Percentiles rank a stretch among this genome's conserved stretches.
These are phyloP conservation scores for Asterionellopsis glacialis DNA, from an alignment of 108 stramenopile species.

Conservation along the genomic window DNA sequence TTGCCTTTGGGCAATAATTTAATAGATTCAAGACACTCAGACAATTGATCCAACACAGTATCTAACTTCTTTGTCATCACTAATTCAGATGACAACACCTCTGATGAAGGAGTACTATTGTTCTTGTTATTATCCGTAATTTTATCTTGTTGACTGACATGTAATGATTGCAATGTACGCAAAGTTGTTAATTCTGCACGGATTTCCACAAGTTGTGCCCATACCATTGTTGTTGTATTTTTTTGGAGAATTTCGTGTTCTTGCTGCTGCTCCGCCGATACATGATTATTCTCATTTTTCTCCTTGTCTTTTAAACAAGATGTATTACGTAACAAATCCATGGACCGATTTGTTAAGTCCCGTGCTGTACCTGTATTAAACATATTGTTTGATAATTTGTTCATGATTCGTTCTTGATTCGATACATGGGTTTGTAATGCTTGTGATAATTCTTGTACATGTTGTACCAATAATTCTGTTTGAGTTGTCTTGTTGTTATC, in stretches of 20 bases:
- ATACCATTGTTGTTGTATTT: background rate
- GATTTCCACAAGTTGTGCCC: slow-evolving; percentile 18
- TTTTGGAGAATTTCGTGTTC: too few species aligned
- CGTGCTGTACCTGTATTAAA: too few species aligned
- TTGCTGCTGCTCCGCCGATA: too few species aligned
- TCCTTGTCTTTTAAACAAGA: background rate
- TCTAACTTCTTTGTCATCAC: background rate
- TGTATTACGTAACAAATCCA: slow-evolving; percentile 27
- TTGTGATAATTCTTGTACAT: background rate
- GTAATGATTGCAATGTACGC: too few species aligned
- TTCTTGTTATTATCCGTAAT: too few species aligned
- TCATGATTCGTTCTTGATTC: slow-evolving; percentile 29
- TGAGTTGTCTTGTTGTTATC: background rate
- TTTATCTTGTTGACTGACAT: too few species aligned
- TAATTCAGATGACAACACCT: background rate
- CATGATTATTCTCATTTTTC: slow-evolving; percentile 2
- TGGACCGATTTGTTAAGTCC: slow-evolving; percentile 31
- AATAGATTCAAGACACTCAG: background rate
- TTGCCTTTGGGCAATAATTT: background rate
- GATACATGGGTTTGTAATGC: slow-evolving; percentile 14
- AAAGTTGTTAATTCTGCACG: slow-evolving; percentile 15
- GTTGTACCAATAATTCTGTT: background rate
- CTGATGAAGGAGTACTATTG: too few species aligned
- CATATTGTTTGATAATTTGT: slow-evolving; percentile 14
- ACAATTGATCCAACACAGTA: background rate